Evolutionary conservation across 2,329 filamentous ascomycete genomes (phyloP).

Genomic region (Acephala macrosclerotiorum): DNA sequence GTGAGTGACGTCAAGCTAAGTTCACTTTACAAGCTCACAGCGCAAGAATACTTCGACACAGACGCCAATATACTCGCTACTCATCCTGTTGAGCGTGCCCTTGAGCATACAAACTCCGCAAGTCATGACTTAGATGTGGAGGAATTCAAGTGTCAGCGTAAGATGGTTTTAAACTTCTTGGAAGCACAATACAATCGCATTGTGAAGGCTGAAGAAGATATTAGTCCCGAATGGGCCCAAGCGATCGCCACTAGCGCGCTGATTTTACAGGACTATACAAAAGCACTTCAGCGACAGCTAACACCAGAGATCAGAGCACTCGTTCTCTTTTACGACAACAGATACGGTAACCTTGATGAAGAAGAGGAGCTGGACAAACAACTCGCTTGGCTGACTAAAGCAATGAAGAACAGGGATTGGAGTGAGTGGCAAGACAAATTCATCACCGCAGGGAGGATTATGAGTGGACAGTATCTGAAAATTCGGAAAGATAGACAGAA

Average conservation of each 20-base stretch:
- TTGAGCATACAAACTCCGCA: slow-evolving; percentile 10
- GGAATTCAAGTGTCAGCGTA: slow-evolving; percentile 8
- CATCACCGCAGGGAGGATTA: too few species aligned
- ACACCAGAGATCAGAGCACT: neutral
- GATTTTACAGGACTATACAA: neutral
- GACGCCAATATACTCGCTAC: too few species aligned
- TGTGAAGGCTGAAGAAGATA: neutral
- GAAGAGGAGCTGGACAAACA: neutral
- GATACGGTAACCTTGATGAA: neutral
- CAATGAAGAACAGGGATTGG: neutral
- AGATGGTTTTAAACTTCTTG: slow-evolving; percentile 2
- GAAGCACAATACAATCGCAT: slow-evolving; percentile 13
- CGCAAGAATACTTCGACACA: too few species aligned
- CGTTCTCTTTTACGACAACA: neutral
- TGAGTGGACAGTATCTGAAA: neutral
- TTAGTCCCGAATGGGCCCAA: too few species aligned
- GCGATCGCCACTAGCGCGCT: neutral
- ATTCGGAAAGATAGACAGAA: neutral
- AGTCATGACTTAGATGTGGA: slow-evolving; percentile 1
- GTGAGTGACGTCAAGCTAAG: too few species aligned
- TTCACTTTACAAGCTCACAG: too few species aligned
- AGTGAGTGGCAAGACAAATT: neutral
- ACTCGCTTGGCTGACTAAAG: neutral
- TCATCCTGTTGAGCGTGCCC: slow-evolving; percentile 11
- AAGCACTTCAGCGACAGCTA: neutral